Percentiles rank a stretch among this genome's conserved stretches.
These are phyloP conservation scores for Pseudozyma flocculosa DNA, from an alignment of 1,284 basidiomycete genomes.

Conservation along the genomic window DNA sequence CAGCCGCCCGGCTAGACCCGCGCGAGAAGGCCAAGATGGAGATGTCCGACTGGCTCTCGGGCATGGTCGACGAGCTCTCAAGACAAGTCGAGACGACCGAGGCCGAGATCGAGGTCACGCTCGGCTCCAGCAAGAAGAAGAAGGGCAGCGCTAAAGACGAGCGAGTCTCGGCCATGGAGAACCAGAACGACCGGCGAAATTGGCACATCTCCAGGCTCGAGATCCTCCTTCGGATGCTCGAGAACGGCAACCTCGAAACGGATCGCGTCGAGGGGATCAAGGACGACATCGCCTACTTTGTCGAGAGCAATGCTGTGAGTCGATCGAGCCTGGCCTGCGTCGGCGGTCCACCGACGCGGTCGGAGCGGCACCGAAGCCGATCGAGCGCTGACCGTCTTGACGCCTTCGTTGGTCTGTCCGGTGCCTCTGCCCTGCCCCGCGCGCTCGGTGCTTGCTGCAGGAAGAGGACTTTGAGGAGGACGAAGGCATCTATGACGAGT, in stretches of 20 bases:
- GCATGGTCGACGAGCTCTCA: slow-evolving; percentile 79
- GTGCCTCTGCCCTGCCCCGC: not conserved
- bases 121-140: slow-evolving; percentile 72
- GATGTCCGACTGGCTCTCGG: slow-evolving; percentile 65
- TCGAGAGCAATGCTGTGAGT: slow-evolving; percentile 91
- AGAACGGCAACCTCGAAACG: slow-evolving; percentile 84
- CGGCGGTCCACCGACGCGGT: not conserved
- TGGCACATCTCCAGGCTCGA: slow-evolving; percentile 95
- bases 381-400: too few relatives aligned
- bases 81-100: slow-evolving; percentile 92
- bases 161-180: slow-evolving; percentile 79
- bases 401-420: too few relatives aligned
- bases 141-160: slow-evolving; percentile 68
- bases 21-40: slow-evolving; percentile 95
- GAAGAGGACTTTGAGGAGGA: slow-evolving; percentile 98
- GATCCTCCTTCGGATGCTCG: slow-evolving; percentile 85
- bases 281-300: slow-evolving; percentile 95
- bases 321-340: too few relatives aligned
- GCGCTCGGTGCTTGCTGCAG: slow-evolving; percentile 65
- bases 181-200: slow-evolving; percentile 85
- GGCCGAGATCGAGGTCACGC: slow-evolving; percentile 90
- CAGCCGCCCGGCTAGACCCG: slow-evolving; percentile 90
- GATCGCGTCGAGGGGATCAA: slow-evolving; percentile 82
- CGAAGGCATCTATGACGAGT: slow-evolving; percentile 96
- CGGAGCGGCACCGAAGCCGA: too few relatives aligned